Conservation (phyloP, 2,329 filamentous ascomycete genomes). For the Dothiorella sarmentorum region DNA sequence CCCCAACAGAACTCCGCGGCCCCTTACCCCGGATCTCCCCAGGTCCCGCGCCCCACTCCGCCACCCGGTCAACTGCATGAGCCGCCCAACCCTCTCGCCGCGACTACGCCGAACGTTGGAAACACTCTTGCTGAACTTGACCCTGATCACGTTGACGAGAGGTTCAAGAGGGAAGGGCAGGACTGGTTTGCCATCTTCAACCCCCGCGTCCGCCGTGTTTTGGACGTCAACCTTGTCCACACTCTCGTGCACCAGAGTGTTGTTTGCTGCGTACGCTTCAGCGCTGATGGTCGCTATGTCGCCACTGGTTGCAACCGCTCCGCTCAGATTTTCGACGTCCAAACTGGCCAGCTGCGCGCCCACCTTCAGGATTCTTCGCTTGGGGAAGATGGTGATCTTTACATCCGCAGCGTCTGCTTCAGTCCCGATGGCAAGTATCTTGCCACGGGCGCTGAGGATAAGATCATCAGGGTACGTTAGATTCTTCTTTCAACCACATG, state of each 20-base stretch:
- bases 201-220: constrained; percentile 77
- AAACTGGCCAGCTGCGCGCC: constrained; percentile 80
- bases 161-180: constrained; percentile 81
- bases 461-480: constrained; percentile 79
- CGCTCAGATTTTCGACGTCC: constrained; percentile 98
- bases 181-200: constrained; percentile 99
- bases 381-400: constrained; percentile 85
- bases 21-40: constrained; percentile 84
- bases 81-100: constrained; percentile 30
- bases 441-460: constrained; percentile 95
- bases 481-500: background rate
- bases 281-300: constrained; percentile 89
- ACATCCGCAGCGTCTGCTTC: constrained; percentile 98
- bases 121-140: constrained; percentile 83
- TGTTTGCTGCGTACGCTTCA: constrained; percentile 97
- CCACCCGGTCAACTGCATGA: constrained; percentile 44
- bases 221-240: constrained; percentile 93
- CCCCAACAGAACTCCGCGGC: constrained; percentile 88
- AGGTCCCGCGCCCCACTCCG: constrained; percentile 80
- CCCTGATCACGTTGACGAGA: constrained; percentile 75
- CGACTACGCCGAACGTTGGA: constrained; percentile 47
- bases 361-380: constrained; percentile 85
- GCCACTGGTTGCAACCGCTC: constrained; percentile 96
- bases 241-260: constrained; percentile 92
- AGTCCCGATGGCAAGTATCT: constrained; percentile 92